Base-by-base conservation (phyloP, 1,284 basidiomycete genomes). In the Peniophora sp. region DNA sequence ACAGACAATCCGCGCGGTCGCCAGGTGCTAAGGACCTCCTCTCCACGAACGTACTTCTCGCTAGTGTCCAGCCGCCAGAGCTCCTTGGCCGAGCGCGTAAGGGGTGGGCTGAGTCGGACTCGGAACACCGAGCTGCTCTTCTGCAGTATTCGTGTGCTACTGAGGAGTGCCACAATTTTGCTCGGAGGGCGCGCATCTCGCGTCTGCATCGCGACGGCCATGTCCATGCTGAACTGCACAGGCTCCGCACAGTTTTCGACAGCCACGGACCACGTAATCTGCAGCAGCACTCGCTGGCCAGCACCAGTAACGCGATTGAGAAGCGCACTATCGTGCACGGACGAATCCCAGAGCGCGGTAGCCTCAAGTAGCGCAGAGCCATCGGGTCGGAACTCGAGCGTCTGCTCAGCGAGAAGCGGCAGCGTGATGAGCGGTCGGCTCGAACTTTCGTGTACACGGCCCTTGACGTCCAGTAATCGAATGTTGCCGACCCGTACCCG, bases 41-140 rank as follows among this genome's bases (percentile, higher is more conserved):
- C 93, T 2, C 95, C 94, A 22, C 85, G 78, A 0, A 99, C 92
- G 64, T 95, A 96, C 65, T 92, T 95, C 64, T 90, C 87, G 16
- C 89, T 85, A 1, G 96, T 98, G 69, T 98, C 93, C 49, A 98
- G 73, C 47, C 94, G 75, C 95, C 96, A 98, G 11, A 98, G 75
- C 55, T 98, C 95, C 63, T 83, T 81, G 1, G 92, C 81, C 2
- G 87, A 92, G 41, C 92, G 85, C 8, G 91, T 95, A 55, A 92
- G 69, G 2, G 91, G 89, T 11, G 96, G 94, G 2, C 82, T 82
- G 23, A 98, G 73, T 46, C 81, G 79, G 36, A 98, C 78, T 25
- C 73, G 79, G 70, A 95, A 97, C 38, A 96, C 77, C 14, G 81
- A 83, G 59, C 84, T 92, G 32, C 83, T 83, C 71, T 89, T 89